A percentile compares a stretch with the other conserved stretches of the same genome.
These are phyloP conservation scores for Alternaria ventricosa DNA, from an alignment of 2,329 filamentous ascomycete species.

Conservation along the genomic window DNA sequence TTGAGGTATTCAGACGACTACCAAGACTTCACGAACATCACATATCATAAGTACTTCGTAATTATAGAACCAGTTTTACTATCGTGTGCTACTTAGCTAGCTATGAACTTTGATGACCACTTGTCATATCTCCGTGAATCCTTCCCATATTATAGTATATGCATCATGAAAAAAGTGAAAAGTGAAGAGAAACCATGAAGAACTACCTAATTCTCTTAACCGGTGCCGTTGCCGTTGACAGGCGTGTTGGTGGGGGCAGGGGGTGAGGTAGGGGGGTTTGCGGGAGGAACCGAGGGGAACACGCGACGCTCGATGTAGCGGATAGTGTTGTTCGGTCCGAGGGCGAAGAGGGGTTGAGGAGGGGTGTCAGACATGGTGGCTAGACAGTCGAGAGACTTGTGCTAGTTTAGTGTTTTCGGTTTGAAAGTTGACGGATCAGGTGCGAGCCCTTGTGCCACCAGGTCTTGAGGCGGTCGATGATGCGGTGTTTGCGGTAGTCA, in stretches of 20 bases:
- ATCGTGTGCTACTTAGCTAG: slow-evolving; percentile 14
- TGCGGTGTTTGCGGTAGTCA: slow-evolving; percentile 27
- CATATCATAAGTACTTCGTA: background rate
- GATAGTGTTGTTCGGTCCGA: background rate
- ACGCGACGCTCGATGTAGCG: background rate
- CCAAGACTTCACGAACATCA: background rate
- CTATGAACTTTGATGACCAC: slow-evolving; percentile 1
- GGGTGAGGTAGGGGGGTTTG: background rate
- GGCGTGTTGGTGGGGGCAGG: background rate
- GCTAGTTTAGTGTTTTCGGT: slow-evolving; percentile 5
- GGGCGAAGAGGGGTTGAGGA: background rate
- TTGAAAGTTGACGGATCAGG: slow-evolving; percentile 21
- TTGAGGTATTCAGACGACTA: background rate
- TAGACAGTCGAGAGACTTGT: background rate
- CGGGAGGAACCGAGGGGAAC: background rate
- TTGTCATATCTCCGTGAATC: background rate
- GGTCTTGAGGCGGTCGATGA: slow-evolving; percentile 27
- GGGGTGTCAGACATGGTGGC: background rate
- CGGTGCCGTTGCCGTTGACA: background rate
- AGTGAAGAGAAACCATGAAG: background rate
- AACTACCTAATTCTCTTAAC: background rate
- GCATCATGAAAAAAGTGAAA: background rate
- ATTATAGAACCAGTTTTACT: slow-evolving; percentile 1
- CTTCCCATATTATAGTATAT: background rate
- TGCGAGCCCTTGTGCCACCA: slow-evolving; percentile 33